A percentile compares a stretch with the other conserved stretches of the same genome.
Conservation (phyloP, 805 yeast species). For the Wickerhamiella qilinensis region DNA sequence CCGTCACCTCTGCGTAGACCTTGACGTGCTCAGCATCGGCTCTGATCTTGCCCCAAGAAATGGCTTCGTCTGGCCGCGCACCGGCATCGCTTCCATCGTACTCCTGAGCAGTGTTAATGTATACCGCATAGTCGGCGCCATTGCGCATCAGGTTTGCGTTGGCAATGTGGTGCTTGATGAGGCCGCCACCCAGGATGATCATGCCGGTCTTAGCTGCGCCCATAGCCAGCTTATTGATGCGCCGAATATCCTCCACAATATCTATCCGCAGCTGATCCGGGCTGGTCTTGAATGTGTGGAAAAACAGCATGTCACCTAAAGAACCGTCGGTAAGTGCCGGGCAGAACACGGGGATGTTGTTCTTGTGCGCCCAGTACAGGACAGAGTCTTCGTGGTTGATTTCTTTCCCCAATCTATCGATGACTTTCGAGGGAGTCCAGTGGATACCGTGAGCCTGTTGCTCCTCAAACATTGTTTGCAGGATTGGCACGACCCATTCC, state of each 20-base stretch:
- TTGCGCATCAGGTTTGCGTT: constrained; percentile 98
- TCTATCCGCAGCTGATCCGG: constrained; percentile 83
- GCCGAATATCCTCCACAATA: constrained; percentile 85
- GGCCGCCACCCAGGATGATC: constrained; percentile 92
- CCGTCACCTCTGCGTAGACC: constrained; percentile 87
- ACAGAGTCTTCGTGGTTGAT: constrained; percentile 88
- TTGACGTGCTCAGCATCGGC: constrained; percentile 84
- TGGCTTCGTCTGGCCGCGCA: constrained; percentile 97
- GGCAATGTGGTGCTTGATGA: constrained; percentile 91
- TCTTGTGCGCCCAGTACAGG: constrained; percentile 95
- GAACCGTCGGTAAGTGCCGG: constrained; percentile 98
- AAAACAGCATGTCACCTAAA: constrained; percentile 96
- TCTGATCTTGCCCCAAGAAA: constrained; percentile 97
- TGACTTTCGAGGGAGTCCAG: constrained; percentile 90
- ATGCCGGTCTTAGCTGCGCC: constrained; percentile 89
- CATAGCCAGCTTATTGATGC: constrained; percentile 86
- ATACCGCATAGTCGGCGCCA: constrained; percentile 97
- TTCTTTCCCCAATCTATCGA: constrained; percentile 88
- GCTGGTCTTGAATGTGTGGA: constrained; percentile 91
- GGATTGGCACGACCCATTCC: constrained; percentile 95
- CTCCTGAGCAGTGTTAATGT: constrained; percentile 95
- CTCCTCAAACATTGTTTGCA: constrained; percentile 76
- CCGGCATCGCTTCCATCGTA: constrained; percentile 99
- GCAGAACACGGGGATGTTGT: constrained; percentile 89
- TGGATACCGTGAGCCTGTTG: constrained; percentile 47